phyloP scores from a whole-genome alignment of 73 alveolate genomes.

The Paramecium tetraurelia region DNA sequence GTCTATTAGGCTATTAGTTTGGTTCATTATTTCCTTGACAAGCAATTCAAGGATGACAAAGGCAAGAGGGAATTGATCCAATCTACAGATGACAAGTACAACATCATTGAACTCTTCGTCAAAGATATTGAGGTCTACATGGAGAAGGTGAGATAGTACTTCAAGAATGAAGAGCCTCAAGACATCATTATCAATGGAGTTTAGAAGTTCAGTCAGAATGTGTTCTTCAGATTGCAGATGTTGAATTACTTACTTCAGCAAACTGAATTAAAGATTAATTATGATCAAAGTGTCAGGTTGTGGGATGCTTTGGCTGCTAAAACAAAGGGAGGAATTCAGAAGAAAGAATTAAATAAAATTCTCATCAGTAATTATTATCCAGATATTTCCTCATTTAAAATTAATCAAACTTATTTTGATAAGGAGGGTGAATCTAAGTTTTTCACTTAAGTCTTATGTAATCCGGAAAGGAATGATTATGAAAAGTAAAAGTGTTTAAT shows the following conservation, averaged over 20 bases:
- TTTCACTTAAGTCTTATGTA: neutral
- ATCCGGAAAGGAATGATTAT: neutral
- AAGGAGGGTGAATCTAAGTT: neutral
- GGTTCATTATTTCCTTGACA: conserved; percentile 26
- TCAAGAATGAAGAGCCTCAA: neutral
- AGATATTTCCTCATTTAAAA: neutral
- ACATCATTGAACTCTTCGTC: neutral
- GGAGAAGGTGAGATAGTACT: conserved; percentile 1
- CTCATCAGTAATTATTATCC: neutral
- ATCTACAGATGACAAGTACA: neutral
- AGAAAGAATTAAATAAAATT: conserved; percentile 22
- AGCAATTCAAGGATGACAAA: neutral
- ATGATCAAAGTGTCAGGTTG: conserved; percentile 10
- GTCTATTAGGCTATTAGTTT: conserved; percentile 39
- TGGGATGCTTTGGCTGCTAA: conserved; percentile 24
- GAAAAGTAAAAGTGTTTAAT: neutral
- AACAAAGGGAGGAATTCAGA: neutral
- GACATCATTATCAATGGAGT: conserved; percentile 19
- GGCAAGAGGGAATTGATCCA: neutral
- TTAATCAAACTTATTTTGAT: neutral
- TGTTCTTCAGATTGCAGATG: conserved; percentile 21
- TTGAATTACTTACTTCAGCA: neutral
- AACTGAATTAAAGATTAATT: neutral
- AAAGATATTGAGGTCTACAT: conserved; percentile 42
- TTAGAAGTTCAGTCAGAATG: neutral